Evolutionary conservation across 202 grass and related monocot species (phyloP).

Genomic region (Digitaria exilis): DNA sequence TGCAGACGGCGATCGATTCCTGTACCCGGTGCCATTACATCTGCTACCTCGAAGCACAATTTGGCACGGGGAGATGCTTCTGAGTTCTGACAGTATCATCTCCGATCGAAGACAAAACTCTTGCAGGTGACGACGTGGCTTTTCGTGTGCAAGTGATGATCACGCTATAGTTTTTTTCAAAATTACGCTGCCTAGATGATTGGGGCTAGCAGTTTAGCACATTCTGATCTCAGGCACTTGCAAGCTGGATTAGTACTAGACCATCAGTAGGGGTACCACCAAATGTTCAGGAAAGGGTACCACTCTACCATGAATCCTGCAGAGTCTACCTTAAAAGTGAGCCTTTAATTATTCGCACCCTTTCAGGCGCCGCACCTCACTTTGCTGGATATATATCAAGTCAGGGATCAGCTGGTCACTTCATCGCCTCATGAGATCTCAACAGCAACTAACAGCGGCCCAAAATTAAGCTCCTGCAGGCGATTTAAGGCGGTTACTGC

Average conservation of each 20-base stretch:
- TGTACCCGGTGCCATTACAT: not conserved
- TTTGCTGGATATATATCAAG: not conserved
- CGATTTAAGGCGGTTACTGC: not conserved
- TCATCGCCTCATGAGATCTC: not conserved
- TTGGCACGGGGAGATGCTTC: too few species aligned
- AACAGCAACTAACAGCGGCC: not conserved
- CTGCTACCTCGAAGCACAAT: too few species aligned
- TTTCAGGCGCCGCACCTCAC: not conserved
- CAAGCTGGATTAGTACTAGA: not conserved
- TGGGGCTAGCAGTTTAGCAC: too few species aligned
- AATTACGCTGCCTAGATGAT: too few species aligned
- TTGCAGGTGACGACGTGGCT: too few species aligned
- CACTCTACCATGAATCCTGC: not conserved
- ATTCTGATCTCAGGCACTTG: too few species aligned
- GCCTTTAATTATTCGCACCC: not conserved
- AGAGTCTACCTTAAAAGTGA: not conserved
- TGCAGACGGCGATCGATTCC: not conserved
- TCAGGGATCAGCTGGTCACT: not conserved
- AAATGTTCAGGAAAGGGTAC: not conserved
- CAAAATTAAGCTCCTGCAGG: not conserved
- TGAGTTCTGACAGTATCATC: too few species aligned
- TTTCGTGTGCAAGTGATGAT: not conserved
- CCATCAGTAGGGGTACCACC: not conserved
- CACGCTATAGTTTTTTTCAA: too few species aligned
- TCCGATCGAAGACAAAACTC: too few species aligned